Base-by-base conservation (phyloP, 306 rosid genomes). In the Vachellia collinsii region DNA sequence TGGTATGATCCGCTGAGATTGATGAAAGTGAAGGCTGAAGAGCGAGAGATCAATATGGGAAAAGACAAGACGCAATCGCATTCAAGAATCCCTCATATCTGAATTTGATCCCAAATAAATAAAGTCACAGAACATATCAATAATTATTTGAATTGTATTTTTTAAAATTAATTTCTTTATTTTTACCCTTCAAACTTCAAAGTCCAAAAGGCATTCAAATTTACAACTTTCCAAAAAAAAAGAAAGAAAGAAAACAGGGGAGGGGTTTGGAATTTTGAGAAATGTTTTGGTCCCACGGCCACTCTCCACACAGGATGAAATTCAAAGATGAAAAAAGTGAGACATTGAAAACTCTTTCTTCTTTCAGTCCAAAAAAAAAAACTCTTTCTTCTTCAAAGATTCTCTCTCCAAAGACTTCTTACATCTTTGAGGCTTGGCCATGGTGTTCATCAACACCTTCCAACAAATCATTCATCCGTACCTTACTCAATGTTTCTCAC, bases 11-110 rank as follows among this genome's bases (percentile, higher is more conserved):
- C 34, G 34, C 34, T 29, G 34, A 29, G 34, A 29, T 29, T 29
- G 34, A 29, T 29, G 1, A 29, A 29, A 29, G 34, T 29, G 34
- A 29, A 29, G 34, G 34, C 34, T 29, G 34, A 29, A 29, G 34
- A 29, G 34, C 6, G 37, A 42, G 38, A 69, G 56, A 76, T 82
- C 85, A 69, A 36, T 82, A 50, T 76, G n/a, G 81, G 85, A 42
- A 76, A 76, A 29, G 34, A 29, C 34, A 29, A 29, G 51, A 71
- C 29, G 62, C 41, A 61, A 77, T 50, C 41, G 39, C 38, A 41
- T 61, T 25, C 11, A n/a, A 63, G 38, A 61, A 47, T 65, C 56
- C 48, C 37, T 39, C 34, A 56, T 68, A 80, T 29, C 34, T 29
- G 34, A 11, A 50, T 74, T 39, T 73, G 46, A 80, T 72, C 73